phyloP scores from a whole-genome alignment of 345 rosid genomes.

The Lepidium aucheri region DNA sequence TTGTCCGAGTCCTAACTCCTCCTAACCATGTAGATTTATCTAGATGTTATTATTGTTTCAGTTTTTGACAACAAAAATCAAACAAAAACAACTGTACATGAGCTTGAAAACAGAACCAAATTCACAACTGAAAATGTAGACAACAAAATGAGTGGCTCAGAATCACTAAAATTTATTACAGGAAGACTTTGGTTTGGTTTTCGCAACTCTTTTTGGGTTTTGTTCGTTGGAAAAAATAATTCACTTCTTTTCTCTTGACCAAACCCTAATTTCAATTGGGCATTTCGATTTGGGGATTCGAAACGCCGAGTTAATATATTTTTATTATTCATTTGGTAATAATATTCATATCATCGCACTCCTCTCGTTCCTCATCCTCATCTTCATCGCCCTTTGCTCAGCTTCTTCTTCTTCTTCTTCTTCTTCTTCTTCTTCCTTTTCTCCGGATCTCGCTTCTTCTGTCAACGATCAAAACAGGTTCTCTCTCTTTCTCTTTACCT shows the following conservation, averaged over 20 bases:
- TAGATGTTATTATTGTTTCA: neutral
- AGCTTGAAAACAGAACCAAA: neutral
- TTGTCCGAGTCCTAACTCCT: constrained; percentile 13
- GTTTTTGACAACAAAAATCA: constrained; percentile 1
- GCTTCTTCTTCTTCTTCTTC: neutral
- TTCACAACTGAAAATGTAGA: neutral
- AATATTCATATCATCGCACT: constrained; percentile 16
- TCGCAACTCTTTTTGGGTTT: constrained; percentile 2
- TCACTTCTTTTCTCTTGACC: neutral
- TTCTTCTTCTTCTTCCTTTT: neutral
- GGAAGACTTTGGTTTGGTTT: constrained; percentile 14
- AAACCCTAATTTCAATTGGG: constrained; percentile 20
- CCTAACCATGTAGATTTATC: neutral
- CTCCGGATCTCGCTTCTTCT: constrained; percentile 23
- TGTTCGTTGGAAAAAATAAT: neutral
- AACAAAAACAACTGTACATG: constrained; percentile 6
- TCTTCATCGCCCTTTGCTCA: neutral
- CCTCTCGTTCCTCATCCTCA: constrained; percentile 27
- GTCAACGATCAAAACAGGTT: constrained; percentile 18
- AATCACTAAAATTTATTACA: neutral
- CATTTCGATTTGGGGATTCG: constrained; percentile 20
- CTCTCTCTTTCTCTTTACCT: neutral
- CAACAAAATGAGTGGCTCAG: neutral
- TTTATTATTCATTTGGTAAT: neutral
- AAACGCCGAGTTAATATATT: constrained; percentile 16